phyloP scores from a whole-genome alignment of 2,329 filamentous ascomycete species.

The Apiospora sp. region DNA sequence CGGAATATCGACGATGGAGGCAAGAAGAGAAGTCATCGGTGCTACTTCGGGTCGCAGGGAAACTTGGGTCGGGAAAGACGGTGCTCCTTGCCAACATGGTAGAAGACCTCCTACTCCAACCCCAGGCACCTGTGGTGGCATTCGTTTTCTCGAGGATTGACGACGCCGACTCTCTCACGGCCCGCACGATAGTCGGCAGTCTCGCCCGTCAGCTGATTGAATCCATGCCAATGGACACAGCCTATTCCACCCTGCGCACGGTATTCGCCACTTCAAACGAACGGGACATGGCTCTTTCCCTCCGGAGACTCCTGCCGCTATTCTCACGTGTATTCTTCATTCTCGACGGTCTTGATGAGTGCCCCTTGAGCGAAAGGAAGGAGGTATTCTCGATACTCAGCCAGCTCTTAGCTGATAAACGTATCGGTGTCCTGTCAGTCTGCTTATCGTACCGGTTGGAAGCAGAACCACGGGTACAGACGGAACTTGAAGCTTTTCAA shows the following conservation, averaged over 20 bases:
- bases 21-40: constrained; percentile 32
- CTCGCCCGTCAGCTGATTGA: constrained; percentile 29
- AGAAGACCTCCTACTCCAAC: constrained; percentile 45
- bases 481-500: no score
- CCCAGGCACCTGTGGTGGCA: constrained; percentile 30
- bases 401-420: background rate
- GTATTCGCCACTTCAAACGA: no score
- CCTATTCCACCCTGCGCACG: no score
- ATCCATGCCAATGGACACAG: background rate
- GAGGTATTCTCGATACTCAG: background rate
- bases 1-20: constrained; percentile 25
- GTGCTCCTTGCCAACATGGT: constrained; percentile 54
- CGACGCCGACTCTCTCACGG: constrained; percentile 16
- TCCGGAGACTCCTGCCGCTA: background rate
- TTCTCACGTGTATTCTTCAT: background rate
- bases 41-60: constrained; percentile 45
- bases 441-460: constrained; percentile 35
- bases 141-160: constrained; percentile 46
- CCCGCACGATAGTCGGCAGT: constrained; percentile 27
- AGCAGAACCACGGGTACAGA: constrained; percentile 34
- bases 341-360: background rate
- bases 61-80: constrained; percentile 54
- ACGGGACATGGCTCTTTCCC: no score
- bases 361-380: background rate
- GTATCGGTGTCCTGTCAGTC: background rate